Evolutionary conservation across 176 grass and related monocot species (phyloP), one percentile per base, ranked within the genome.

Genomic region (Oryza punctata): DNA sequence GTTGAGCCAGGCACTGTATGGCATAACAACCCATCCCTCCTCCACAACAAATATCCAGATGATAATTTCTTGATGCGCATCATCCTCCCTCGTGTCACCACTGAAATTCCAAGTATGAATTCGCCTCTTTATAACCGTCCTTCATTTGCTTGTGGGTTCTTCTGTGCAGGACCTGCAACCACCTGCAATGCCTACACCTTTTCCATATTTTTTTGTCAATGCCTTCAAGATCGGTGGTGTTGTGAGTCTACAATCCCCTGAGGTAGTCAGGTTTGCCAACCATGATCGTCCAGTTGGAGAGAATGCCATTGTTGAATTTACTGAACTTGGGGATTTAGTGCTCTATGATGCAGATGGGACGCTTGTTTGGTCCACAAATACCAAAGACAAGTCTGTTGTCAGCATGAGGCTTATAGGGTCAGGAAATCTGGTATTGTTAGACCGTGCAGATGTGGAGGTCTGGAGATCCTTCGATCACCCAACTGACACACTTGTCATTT

Each of bases 381-480:
- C 84, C 3, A 0, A 33, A 1, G 0, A 18, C 13, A 90, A 1
- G 6, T 78, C 19, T 3, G 76, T 82, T 40, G 79, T 63, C 45
- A 59, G 77, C 19, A 90, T 90, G 30, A 63, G 67, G 1, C 84
- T 90, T 52, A 77, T 44, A 0, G 59, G 65, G 1, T 33, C 45
- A 10, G 88, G 88, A 54, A 90, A 93, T 45, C 78, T 85, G 35
- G 80, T 85, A n/a, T 45, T 93, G 8, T 84, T 90, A 12, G 64
- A 90, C 28, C 65, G 67, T 3, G 3, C 23, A 32, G 54, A 84
- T 65, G 43, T 15, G 3, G 18, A 33, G 1, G 28, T 85, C 29
- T 87, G 84, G 88, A 82, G 86, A 61, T 87, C 91, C 3, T 93
- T 78, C 2, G 84, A 90, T 84, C 84, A 90, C 75, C 87, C 79